phyloP scores from a whole-genome alignment of 2,329 filamentous ascomycete species.

The Diaporthe velutina region DNA sequence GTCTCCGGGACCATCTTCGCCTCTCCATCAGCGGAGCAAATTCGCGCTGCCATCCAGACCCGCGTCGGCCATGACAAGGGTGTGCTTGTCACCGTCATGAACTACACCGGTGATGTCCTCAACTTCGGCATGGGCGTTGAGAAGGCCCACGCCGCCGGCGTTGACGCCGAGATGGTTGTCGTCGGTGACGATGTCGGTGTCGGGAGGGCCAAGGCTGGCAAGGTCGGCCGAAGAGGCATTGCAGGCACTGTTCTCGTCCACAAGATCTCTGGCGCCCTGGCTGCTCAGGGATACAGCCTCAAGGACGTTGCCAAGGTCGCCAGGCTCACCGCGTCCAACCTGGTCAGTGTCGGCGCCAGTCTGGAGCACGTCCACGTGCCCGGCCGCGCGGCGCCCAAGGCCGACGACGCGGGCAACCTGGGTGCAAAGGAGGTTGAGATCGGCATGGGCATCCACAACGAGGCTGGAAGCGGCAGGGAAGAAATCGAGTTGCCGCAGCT shows the following conservation, averaged over 20 bases:
- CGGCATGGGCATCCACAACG: conserved; percentile 86
- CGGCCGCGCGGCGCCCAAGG: conserved; percentile 71
- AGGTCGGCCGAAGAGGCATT: conserved; percentile 91
- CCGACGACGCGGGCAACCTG: conserved; percentile 67
- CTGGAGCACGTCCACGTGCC: conserved; percentile 95
- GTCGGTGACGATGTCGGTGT: conserved; percentile 95
- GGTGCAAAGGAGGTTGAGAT: conserved; percentile 70
- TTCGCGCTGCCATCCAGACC: conserved; percentile 80
- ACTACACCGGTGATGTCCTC: conserved; percentile 90
- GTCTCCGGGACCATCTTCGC: conserved; percentile 90
- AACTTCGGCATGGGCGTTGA: conserved; percentile 96
- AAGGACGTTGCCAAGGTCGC: conserved; percentile 81
- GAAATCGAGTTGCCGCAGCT: conserved; percentile 66
- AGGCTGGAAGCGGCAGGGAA: conserved; percentile 68
- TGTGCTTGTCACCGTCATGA: conserved; percentile 93
- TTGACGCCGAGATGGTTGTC: conserved; percentile 88
- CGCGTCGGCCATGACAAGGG: conserved; percentile 75
- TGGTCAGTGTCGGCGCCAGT: conserved; percentile 88
- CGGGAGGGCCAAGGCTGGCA: conserved; percentile 84
- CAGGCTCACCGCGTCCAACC: conserved; percentile 77
- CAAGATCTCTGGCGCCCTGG: conserved; percentile 89
- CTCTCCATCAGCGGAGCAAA: conserved; percentile 81
- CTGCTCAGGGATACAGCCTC: conserved; percentile 76
- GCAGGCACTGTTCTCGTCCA: conserved; percentile 92
- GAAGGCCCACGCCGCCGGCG: conserved; percentile 85